Evolutionary conservation across 768 basidiomycete species (phyloP).

Genomic region (Tricholoma sp.): DNA sequence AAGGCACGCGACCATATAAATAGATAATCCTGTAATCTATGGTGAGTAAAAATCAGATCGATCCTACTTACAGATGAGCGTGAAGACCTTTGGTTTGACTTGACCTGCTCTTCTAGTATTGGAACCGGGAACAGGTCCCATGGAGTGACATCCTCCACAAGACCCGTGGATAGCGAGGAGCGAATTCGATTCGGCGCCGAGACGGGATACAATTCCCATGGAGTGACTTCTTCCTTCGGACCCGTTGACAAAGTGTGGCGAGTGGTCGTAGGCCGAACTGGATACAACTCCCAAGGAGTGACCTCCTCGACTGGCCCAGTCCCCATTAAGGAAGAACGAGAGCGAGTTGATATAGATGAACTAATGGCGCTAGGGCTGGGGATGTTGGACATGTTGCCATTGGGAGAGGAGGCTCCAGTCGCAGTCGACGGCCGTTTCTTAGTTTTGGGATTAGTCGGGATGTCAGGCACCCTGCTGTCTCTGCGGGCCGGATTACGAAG

Average conservation of each 20-base stretch:
- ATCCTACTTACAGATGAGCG: slow-evolving; percentile 18
- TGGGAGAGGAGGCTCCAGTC: slow-evolving; percentile 10
- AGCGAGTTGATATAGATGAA: slow-evolving; percentile 10
- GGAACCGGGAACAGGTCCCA: slow-evolving; percentile 28
- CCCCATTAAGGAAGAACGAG: slow-evolving; percentile 3
- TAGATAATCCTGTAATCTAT: slow-evolving; percentile 5
- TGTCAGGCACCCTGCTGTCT: background rate
- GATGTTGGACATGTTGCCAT: slow-evolving; percentile 2
- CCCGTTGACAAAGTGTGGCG: slow-evolving; percentile 14
- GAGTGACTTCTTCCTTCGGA: slow-evolving; percentile 23
- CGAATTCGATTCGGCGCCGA: slow-evolving; percentile 13
- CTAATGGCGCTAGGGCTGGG: slow-evolving; percentile 4
- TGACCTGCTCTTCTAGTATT: slow-evolving; percentile 1
- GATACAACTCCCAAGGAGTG: slow-evolving; percentile 20
- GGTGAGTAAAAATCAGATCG: slow-evolving; percentile 10
- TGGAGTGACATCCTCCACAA: slow-evolving; percentile 26
- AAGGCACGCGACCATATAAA: slow-evolving; percentile 3
- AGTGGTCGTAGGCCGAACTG: slow-evolving; percentile 6
- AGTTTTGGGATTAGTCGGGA: slow-evolving; percentile 7
- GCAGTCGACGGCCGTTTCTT: slow-evolving; percentile 22
- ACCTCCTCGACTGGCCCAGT: slow-evolving; percentile 19
- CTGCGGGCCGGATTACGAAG: slow-evolving; percentile 29
- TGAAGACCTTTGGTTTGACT: slow-evolving; percentile 8
- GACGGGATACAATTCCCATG: slow-evolving; percentile 25
- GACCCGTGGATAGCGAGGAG: slow-evolving; percentile 19